These are phyloP conservation scores for Blastobotrys chiropterorum DNA, from an alignment of 805 yeast genomes.

Conservation along the genomic window DNA sequence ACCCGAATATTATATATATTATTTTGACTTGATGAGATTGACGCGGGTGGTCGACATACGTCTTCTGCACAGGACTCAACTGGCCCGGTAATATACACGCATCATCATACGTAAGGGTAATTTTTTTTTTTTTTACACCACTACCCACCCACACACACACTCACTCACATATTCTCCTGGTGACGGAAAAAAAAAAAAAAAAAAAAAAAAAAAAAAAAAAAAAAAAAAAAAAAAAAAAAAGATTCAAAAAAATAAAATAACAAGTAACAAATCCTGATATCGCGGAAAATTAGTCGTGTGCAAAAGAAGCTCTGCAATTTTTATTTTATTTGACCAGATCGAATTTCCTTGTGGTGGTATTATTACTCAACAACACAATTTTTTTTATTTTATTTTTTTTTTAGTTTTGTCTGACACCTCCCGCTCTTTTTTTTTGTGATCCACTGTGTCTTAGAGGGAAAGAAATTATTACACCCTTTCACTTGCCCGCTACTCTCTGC, in stretches of 20 bases:
- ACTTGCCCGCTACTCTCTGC: too few species aligned
- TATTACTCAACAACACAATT: too few species aligned
- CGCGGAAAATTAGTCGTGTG: too few species aligned
- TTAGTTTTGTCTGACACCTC: slow-evolving; percentile 1
- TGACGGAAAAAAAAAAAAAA: background rate
- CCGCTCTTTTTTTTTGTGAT: slow-evolving; percentile 4
- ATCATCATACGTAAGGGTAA: background rate
- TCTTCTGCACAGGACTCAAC: too few species aligned
- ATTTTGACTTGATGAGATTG: too few species aligned
- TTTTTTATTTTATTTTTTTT: background rate
- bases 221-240: background rate
- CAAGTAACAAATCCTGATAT: too few species aligned
- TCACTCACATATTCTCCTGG: background rate
- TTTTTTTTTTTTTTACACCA: background rate
- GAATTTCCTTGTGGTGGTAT: background rate
- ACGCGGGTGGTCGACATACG: too few species aligned
- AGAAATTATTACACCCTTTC: too few species aligned
- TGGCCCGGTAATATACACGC: too few species aligned
- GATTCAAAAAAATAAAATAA: background rate
- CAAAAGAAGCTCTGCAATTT: too few species aligned
- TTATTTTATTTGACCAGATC: too few species aligned
- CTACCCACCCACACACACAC: background rate
- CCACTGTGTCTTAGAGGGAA: background rate
- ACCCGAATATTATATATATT: too few species aligned
- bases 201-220: background rate